Conservation (phyloP, 2,329 filamentous ascomycete species). For the Ceratocystis alfenasii region DNA sequence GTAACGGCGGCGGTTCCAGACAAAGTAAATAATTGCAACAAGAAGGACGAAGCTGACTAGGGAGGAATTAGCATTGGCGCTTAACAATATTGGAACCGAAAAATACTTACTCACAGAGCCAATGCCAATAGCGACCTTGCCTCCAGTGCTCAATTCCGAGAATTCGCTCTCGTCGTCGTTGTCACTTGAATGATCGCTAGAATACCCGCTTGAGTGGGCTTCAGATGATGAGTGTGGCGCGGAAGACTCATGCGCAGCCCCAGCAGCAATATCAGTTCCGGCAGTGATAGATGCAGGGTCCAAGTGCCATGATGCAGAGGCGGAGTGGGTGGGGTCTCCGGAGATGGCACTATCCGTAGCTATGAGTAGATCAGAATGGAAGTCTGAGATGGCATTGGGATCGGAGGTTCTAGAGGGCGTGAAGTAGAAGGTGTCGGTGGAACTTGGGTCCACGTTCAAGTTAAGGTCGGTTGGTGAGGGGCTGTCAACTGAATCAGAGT, state of each 20-base stretch:
- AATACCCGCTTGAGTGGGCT: background rate
- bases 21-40: background rate
- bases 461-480: background rate
- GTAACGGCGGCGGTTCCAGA: conserved; percentile 4
- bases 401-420: background rate
- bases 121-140: conserved; percentile 14
- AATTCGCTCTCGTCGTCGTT: no score
- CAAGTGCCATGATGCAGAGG: background rate
- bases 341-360: background rate
- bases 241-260: background rate
- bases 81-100: background rate
- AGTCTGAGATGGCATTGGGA: background rate
- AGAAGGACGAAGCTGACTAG: conserved; percentile 11
- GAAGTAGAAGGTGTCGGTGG: background rate
- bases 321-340: background rate
- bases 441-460: background rate
- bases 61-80: background rate
- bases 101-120: conserved; percentile 13
- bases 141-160: conserved; percentile 8
- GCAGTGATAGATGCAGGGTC: background rate
- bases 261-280: background rate
- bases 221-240: background rate
- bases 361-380: background rate
- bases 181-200: background rate
- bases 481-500: background rate